Percentiles rank a stretch among this genome's conserved stretches.
Conservation (phyloP, 305 asterid genomes). For the Rubia balearica region DNA sequence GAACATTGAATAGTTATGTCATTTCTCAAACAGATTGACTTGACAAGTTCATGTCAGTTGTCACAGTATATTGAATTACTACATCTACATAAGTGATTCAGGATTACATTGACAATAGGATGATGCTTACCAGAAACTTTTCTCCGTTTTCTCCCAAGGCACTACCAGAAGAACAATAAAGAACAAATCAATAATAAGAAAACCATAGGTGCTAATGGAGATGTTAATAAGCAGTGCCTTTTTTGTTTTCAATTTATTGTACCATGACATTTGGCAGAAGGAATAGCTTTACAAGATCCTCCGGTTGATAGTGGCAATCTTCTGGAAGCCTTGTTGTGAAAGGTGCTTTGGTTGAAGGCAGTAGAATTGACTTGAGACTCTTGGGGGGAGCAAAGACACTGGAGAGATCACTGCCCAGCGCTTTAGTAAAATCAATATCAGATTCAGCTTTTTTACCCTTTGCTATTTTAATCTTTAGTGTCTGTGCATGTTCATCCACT, state of each 20-base stretch:
- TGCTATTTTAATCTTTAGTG: constrained; percentile 47
- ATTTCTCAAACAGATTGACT: background rate
- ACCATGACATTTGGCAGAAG: constrained; percentile 79
- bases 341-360: constrained; percentile 65
- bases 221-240: background rate
- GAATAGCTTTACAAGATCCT: constrained; percentile 92
- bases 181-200: background rate
- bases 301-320: constrained; percentile 96
- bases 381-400: constrained; percentile 72
- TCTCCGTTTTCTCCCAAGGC: constrained; percentile 73
- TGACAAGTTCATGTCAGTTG: background rate
- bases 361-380: constrained; percentile 69
- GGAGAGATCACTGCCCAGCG: constrained; percentile 45
- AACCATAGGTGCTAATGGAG: background rate
- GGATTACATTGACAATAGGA: constrained; percentile 2
- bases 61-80: background rate
- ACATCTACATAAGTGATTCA: background rate
- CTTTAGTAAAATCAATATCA: constrained; percentile 62
- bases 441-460: constrained; percentile 49
- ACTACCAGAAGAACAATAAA: constrained; percentile 41
- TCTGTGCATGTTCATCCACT: constrained; percentile 46
- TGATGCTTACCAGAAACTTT: constrained; percentile 49
- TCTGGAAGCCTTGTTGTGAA: constrained; percentile 83
- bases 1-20: background rate
- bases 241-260: constrained; percentile 8